Conservation (phyloP, 73 alveolate species). For the Paramecium sonneborni region DNA sequence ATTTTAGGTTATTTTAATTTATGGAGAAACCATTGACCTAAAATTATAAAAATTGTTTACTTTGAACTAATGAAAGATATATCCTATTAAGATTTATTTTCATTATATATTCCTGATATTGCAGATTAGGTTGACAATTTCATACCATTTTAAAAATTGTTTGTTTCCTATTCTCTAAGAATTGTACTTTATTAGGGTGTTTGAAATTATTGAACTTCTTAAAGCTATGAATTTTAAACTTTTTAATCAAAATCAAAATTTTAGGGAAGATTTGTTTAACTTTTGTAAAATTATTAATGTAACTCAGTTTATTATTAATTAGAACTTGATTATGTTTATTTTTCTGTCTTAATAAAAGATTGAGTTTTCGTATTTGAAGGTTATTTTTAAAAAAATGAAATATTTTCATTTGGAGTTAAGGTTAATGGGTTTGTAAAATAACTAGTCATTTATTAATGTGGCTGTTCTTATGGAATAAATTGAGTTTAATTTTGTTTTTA, state of each 20-base stretch:
- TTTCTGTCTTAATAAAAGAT: background rate
- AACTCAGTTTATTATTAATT: background rate
- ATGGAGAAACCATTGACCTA: background rate
- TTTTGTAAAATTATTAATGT: background rate
- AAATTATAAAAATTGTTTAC: background rate
- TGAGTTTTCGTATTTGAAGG: background rate
- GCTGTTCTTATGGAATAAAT: background rate
- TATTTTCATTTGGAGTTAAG: background rate
- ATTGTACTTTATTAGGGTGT: background rate
- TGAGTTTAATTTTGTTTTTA: background rate
- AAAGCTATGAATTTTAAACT: background rate
- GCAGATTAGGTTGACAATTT: background rate
- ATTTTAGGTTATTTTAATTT: background rate
- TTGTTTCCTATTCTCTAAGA: background rate
- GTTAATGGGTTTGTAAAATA: background rate
- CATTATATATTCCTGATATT: background rate
- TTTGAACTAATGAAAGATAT: background rate
- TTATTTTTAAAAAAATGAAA: background rate
- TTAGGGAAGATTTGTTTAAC: background rate
- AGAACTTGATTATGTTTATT: background rate
- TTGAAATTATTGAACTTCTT: background rate
- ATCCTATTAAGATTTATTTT: background rate
- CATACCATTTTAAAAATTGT: background rate
- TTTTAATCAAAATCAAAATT: background rate
- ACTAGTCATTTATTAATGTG: background rate